These are phyloP conservation scores for Grigorovia humatica DNA, from an alignment of 805 yeast genomes.

Conservation along the genomic window DNA sequence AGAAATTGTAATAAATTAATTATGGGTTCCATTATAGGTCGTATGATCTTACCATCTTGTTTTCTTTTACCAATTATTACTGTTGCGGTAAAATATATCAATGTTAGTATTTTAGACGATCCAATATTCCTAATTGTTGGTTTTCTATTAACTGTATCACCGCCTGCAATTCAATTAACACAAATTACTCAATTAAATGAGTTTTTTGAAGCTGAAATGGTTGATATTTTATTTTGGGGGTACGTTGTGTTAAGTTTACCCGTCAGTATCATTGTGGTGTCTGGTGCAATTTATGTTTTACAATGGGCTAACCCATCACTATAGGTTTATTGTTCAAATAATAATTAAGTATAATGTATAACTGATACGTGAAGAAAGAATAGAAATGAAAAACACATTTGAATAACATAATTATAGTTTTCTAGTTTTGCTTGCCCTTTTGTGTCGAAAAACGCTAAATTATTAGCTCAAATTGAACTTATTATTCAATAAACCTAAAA, in stretches of 20 bases:
- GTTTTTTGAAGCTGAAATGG: conserved; percentile 71
- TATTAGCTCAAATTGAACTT: too few relatives aligned
- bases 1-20: conserved; percentile 53
- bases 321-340: too few relatives aligned
- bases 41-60: conserved; percentile 71
- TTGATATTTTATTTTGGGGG: conserved; percentile 75
- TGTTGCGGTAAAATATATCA: conserved; percentile 49
- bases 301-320: conserved; percentile 29
- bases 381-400: too few relatives aligned
- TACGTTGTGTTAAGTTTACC: conserved; percentile 69
- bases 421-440: too few relatives aligned
- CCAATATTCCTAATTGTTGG: conserved; percentile 73
- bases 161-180: conserved; percentile 76
- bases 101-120: conserved; percentile 62
- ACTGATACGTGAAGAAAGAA: too few relatives aligned
- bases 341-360: too few relatives aligned
- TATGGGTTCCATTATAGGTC: conserved; percentile 57
- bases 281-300: conserved; percentile 43
- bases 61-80: conserved; percentile 59
- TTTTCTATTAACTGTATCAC: conserved; percentile 63
- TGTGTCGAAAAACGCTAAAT: too few relatives aligned
- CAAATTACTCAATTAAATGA: conserved; percentile 73
- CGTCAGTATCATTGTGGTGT: conserved; percentile 62
- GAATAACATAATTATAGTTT: too few relatives aligned
- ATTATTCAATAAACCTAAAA: too few relatives aligned